Conservation (phyloP, 352 stramenopile species). For the Phytophthora hybrid region DNA sequence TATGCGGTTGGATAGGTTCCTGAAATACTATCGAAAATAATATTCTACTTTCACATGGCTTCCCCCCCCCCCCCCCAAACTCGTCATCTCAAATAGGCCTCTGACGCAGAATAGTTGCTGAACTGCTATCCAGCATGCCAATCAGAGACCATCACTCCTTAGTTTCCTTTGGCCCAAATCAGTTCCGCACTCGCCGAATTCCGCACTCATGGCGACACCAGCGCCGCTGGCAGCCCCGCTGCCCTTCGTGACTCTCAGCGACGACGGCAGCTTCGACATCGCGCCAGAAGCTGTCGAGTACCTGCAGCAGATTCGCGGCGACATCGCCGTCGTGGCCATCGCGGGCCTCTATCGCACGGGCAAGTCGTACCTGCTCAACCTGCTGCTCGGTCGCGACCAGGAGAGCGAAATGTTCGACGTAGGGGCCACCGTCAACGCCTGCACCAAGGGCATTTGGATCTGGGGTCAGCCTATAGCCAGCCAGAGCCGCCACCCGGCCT, state of each 20-base stretch:
- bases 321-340: conserved; percentile 75
- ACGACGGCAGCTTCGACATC: conserved; percentile 74
- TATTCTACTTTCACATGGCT: too few species aligned
- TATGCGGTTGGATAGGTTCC: conserved; percentile 7
- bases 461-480: conserved; percentile 59
- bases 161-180: conserved; percentile 7
- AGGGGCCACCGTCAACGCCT: conserved; percentile 75
- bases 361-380: conserved; percentile 85
- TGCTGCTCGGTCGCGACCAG: conserved; percentile 57
- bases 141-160: conserved; percentile 4
- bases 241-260: conserved; percentile 76
- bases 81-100: too few species aligned
- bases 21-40: conserved; percentile 6
- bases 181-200: conserved; percentile 2
- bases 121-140: background rate
- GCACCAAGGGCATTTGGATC: conserved; percentile 87
- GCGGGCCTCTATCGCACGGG: conserved; percentile 80
- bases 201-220: conserved; percentile 4
- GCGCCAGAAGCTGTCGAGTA: conserved; percentile 64
- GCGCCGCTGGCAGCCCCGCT: conserved; percentile 45
- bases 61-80: too few species aligned
- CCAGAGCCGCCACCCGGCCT: conserved; percentile 27
- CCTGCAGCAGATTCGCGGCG: conserved; percentile 64
- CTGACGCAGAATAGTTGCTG: background rate
- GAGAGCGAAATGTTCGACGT: conserved; percentile 79